phyloP scores from a whole-genome alignment of 208 protist species.

The Endotrypanum monterogeii region DNA sequence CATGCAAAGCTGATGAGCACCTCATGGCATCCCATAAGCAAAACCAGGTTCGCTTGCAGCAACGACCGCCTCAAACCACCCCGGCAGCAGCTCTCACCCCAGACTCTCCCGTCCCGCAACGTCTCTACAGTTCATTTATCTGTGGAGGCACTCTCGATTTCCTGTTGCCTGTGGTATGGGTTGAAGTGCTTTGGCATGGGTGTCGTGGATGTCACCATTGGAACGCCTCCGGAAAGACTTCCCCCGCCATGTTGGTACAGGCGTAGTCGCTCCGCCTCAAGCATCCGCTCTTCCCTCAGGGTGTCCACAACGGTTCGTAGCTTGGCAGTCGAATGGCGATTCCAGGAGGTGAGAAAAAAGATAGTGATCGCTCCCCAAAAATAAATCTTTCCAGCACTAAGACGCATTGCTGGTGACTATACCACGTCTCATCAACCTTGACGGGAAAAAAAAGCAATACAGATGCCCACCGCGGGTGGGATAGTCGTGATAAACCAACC shows the following conservation, averaged over 20 bases:
- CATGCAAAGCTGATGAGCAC: not conserved
- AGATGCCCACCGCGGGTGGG: not conserved
- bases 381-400: slow-evolving; percentile 83
- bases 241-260: slow-evolving; percentile 25
- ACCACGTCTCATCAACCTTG: not conserved
- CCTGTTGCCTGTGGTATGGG: slow-evolving; percentile 55
- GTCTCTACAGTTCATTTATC: slow-evolving; percentile 10
- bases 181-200: slow-evolving; percentile 54
- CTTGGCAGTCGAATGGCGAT: slow-evolving; percentile 57
- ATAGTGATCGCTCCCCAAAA: slow-evolving; percentile 56
- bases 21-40: not conserved
- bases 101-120: too few relatives aligned
- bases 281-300: slow-evolving; percentile 62
- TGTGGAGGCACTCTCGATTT: slow-evolving; percentile 37
- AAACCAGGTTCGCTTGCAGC: not conserved
- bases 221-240: not conserved
- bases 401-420: slow-evolving; percentile 42
- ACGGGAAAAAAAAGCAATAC: not conserved
- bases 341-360: slow-evolving; percentile 63
- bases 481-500: not conserved
- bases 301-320: slow-evolving; percentile 66
- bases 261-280: slow-evolving; percentile 56
- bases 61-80: not conserved
- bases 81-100: not conserved
- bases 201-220: slow-evolving; percentile 16